A percentile compares a stretch with the other conserved stretches of the same genome.
These are phyloP conservation scores for Agrocybe pediades DNA, from an alignment of 768 basidiomycete genomes.

Conservation along the genomic window DNA sequence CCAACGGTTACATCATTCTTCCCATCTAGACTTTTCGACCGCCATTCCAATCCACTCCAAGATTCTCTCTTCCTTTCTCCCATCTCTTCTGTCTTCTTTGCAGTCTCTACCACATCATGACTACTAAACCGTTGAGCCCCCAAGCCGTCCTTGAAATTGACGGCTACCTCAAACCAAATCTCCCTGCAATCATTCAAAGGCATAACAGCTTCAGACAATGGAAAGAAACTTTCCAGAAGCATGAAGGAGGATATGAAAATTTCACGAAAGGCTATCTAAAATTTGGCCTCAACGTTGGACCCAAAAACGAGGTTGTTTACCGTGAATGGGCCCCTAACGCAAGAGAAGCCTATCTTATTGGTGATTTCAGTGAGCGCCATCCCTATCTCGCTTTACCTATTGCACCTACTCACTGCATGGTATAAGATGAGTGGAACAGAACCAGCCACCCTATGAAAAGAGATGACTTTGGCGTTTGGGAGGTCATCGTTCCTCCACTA, in stretches of 20 bases:
- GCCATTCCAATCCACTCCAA: conserved; percentile 8
- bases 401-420: conserved; percentile 9
- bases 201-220: conserved; percentile 71
- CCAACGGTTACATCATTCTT: conserved; percentile 12
- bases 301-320: conserved; percentile 74
- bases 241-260: conserved; percentile 83
- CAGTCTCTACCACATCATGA: conserved; percentile 30
- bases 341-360: conserved; percentile 78
- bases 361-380: conserved; percentile 88
- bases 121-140: conserved; percentile 51
- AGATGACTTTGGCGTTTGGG: conserved; percentile 88
- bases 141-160: conserved; percentile 65
- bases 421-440: conserved; percentile 85
- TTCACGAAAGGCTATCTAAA: conserved; percentile 82
- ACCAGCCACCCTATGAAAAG: conserved; percentile 84
- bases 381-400: background rate
- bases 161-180: conserved; percentile 72
- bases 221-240: conserved; percentile 71
- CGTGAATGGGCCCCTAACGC: conserved; percentile 98
- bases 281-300: conserved; percentile 75
- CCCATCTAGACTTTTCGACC: conserved; percentile 5
- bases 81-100: conserved; percentile 9
- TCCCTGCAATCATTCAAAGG: conserved; percentile 68
- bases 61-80: conserved; percentile 12
- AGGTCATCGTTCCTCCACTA: conserved; percentile 72